A percentile compares a stretch with the other conserved stretches of the same genome.
These are phyloP conservation scores for Sporisorium exsertum DNA, from an alignment of 1,284 basidiomycete species.

Conservation along the genomic window DNA sequence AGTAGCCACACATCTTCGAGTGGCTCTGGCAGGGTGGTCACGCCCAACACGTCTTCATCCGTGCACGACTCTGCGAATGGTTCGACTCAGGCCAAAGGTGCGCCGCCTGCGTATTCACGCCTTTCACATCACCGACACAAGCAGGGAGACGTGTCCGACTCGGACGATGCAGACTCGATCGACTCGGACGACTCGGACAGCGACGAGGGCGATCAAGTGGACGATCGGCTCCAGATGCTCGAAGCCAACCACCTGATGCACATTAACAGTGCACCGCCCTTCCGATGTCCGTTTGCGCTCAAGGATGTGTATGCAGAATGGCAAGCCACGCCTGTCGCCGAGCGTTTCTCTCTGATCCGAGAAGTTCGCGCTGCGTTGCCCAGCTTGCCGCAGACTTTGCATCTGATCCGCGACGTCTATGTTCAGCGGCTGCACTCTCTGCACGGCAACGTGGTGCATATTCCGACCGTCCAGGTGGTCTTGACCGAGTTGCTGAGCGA, in stretches of 20 bases:
- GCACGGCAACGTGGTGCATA: constrained; percentile 33
- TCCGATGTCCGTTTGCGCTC: constrained; percentile 41
- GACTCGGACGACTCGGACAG: constrained; percentile 21
- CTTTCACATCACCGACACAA: background rate
- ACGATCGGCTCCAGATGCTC: constrained; percentile 22
- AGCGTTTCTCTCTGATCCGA: constrained; percentile 13
- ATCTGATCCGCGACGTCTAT: constrained; percentile 38
- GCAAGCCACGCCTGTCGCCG: constrained; percentile 19
- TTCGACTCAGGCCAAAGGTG: background rate
- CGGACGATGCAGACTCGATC: constrained; percentile 13
- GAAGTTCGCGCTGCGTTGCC: constrained; percentile 32
- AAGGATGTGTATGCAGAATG: constrained; percentile 44
- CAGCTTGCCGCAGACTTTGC: constrained; percentile 14
- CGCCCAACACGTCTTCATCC: constrained; percentile 34
- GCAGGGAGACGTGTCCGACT: background rate
- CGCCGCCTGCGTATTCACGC: background rate
- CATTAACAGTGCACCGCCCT: constrained; percentile 27
- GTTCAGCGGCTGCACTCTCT: constrained; percentile 29
- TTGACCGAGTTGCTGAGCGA: constrained; percentile 34
- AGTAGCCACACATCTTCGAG: constrained; percentile 15
- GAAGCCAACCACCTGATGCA: constrained; percentile 27
- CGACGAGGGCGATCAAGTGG: constrained; percentile 4
- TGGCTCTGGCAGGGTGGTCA: constrained; percentile 23
- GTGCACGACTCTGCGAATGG: constrained; percentile 9
- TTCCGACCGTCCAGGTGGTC: constrained; percentile 26